Base-by-base conservation (phyloP, 352 stramenopile genomes). In the Globisporangium spiculum region DNA sequence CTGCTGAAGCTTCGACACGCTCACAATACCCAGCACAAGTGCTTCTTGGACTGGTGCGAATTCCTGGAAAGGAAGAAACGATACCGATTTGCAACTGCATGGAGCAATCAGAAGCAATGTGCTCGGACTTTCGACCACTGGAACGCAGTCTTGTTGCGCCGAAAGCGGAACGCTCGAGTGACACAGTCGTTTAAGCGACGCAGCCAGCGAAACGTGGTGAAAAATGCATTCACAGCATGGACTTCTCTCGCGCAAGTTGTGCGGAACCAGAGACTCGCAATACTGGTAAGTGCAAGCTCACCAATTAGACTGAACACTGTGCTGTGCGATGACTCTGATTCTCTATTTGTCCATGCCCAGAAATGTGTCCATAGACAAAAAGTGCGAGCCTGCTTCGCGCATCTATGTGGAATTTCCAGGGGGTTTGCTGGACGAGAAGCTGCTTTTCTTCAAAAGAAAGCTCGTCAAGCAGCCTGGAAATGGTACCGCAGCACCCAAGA, bases 1-100 rank as follows among this genome's bases (percentile, higher is more conserved):
- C 8, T 5, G 27, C 8, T 66, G 7, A 10, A n/a, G 30, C 18
- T 9, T 16, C 32, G 38, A 41, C 63, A 10, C 9, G 36, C 6
- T 10, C 63, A 52, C 18, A 18, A 50, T 60, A 52, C 62, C 10
- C 60, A 48, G 46, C 26, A 4, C 6, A 46, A 9, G 22, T 61
- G 50, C 32, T 20, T 68, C 14, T 26, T 34, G 10, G 18, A 26
- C 5, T 68, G 63, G 63, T 60, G 63, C 12, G 63, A 36, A 38
- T 68, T 18, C 26, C 34, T 68, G n/a, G 63, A 68, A 22, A 22
- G 7, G 12, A 48, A 41, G 52, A 68, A 68, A 18, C 63, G 63
- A 16, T 16, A 12, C 4, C 12, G 6, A 4, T 68, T 68, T 22
- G 34, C 63, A n/a, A 24, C 27, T 9, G 16, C 20, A 36, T 68